Conservation (phyloP, 169 alveolate genomes). For the Cryptosporidium sp. region DNA sequence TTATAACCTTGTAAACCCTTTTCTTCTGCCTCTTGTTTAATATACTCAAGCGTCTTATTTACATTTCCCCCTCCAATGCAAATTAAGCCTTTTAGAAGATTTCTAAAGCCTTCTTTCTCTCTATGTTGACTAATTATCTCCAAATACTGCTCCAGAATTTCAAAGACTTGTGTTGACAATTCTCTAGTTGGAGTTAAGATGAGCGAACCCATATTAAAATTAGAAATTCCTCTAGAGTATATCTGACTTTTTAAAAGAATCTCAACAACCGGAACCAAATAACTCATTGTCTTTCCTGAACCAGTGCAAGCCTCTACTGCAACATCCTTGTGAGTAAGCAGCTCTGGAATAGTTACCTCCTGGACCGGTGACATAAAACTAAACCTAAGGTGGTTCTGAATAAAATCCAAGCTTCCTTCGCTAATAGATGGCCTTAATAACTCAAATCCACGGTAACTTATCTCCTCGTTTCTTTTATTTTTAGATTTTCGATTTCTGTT, state of each 20-base stretch:
- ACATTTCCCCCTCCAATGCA: constrained; percentile 75
- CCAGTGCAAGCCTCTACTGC: constrained; percentile 94
- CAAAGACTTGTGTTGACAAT: constrained; percentile 88
- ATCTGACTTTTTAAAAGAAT: constrained; percentile 76
- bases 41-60: constrained; percentile 78
- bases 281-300: constrained; percentile 91
- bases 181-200: constrained; percentile 94
- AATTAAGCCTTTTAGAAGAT: constrained; percentile 17
- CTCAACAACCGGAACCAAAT: constrained; percentile 85
- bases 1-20: constrained; percentile 18
- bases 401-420: constrained; percentile 39
- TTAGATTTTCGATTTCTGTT: neutral
- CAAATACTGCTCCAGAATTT: constrained; percentile 80
- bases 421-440: constrained; percentile 10
- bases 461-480: neutral
- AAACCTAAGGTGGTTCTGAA: constrained; percentile 40
- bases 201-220: constrained; percentile 85
- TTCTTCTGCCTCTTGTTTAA: constrained; percentile 72
- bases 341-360: constrained; percentile 80
- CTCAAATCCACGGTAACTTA: constrained; percentile 11
- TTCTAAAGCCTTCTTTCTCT: neutral
- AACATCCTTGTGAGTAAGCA: constrained; percentile 88
- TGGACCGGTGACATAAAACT: constrained; percentile 80
- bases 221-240: constrained; percentile 44
- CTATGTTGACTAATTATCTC: constrained; percentile 35